Conservation (phyloP, 2,329 filamentous ascomycete genomes). For the Cytospora piceae region DNA sequence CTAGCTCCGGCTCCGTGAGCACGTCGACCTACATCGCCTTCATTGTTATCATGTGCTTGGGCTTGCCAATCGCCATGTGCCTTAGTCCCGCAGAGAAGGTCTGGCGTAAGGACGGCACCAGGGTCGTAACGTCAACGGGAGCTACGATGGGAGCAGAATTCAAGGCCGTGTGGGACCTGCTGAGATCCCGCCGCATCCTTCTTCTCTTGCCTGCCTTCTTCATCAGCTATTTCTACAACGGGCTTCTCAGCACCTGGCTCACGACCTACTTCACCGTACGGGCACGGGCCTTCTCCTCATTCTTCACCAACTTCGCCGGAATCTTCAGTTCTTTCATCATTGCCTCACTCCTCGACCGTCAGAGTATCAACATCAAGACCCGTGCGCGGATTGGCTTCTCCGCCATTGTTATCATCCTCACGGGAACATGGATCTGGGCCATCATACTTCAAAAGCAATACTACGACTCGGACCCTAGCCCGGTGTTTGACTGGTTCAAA, state of each 20-base stretch:
- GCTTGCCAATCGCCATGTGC: conserved; percentile 38
- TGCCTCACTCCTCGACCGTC: conserved; percentile 38
- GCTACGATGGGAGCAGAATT: conserved; percentile 38
- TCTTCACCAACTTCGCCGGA: conserved; percentile 42
- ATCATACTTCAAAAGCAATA: conserved; percentile 38
- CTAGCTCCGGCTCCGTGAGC: conserved; percentile 24
- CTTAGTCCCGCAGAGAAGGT: conserved; percentile 40
- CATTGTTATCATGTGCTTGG: conserved; percentile 41
- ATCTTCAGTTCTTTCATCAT: conserved; percentile 36
- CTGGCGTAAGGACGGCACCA: conserved; percentile 39
- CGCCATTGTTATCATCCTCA: conserved; percentile 36
- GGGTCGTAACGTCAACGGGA: conserved; percentile 35
- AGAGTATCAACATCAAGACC: conserved; percentile 38
- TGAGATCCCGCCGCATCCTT: conserved; percentile 37
- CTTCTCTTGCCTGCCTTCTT: conserved; percentile 41
- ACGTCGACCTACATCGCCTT: conserved; percentile 36
- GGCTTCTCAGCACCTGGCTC: conserved; percentile 36
- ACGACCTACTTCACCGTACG: conserved; percentile 41
- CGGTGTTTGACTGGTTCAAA: conserved; percentile 40
- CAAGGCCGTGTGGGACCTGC: conserved; percentile 35
- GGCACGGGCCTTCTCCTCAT: conserved; percentile 40
- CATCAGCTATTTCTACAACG: conserved; percentile 43
- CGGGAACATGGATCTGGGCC: conserved; percentile 41
- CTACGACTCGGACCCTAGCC: conserved; percentile 35
- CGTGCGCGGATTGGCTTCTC: conserved; percentile 36